Evolutionary conservation across 148 eudicot species (phyloP), one percentile per base, ranked within the genome.

Genomic region (Amaranthus cruentus): DNA sequence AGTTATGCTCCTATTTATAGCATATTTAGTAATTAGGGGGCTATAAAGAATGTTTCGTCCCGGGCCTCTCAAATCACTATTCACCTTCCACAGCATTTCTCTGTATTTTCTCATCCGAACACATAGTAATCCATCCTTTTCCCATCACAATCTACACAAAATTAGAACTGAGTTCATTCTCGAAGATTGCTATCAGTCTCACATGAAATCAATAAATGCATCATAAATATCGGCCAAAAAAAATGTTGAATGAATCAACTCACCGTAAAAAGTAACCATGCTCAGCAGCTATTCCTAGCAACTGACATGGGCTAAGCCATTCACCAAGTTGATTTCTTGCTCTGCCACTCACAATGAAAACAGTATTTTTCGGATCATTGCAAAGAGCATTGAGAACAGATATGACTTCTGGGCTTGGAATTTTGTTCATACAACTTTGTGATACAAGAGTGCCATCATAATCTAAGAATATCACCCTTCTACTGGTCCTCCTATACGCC

Each of bases 221-320:
- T 11, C 2, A 46, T 14, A 7, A 44, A 18, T 46, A 66, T 6
- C 2, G 42, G 62, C 58, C 7, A 67, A 58, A 5, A 60, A 18
- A 18, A 46, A 51, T 10, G 52, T 6, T 47, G 7, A 47, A 47
- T 43, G 28, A 44, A 47, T 38, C 14, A 71, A 15, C 78, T 47
- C 82, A 90, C 96, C 96, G 86, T 70, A 88, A 67, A 55, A 88
- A 88, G 70, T 80, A 90, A n/a, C 96, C 96, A 81, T 90, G 96
- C 73, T 90, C 96, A 70, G 96, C 96, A 71, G 96, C 96, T 43
- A 90, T 75, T 57, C 96, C 96, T 53, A 90, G 78, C 55, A 84
- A 83, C n/a, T 82, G 83, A 73, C 92, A 90, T 38, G 79, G 79
- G 46, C 73, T 78, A 67, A 90, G 80, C 96, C 96, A 90, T 70